Conservation (phyloP, 345 rosid species). For the Syzygium jambos region DNA sequence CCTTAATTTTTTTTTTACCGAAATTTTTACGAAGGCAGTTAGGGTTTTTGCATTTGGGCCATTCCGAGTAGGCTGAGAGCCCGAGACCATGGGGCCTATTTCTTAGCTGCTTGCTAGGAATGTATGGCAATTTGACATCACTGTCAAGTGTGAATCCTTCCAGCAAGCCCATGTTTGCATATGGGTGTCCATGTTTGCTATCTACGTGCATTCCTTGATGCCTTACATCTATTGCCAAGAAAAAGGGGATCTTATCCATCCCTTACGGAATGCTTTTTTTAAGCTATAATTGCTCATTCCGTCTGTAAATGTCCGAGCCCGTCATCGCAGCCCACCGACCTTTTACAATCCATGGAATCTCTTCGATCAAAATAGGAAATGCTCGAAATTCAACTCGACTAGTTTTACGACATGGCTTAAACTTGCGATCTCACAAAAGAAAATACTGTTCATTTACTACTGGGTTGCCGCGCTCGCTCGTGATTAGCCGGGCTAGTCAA, state of each 20-base stretch:
- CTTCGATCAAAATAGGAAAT: background rate
- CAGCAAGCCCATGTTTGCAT: background rate
- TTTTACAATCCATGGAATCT: background rate
- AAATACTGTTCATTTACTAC: background rate
- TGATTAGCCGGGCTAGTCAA: background rate
- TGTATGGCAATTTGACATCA: background rate
- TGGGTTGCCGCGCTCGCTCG: fast-evolving
- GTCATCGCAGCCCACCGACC: background rate
- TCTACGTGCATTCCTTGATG: background rate
- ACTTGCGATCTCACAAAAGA: background rate
- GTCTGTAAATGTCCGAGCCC: background rate
- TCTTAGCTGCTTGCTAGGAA: background rate
- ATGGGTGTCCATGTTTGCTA: too few relatives aligned
- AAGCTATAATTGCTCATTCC: background rate
- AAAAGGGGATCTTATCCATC: background rate
- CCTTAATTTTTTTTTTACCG: background rate
- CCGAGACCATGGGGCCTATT: background rate
- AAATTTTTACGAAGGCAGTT: background rate
- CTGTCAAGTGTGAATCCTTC: background rate
- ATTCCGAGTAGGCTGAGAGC: background rate
- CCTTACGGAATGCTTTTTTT: background rate
- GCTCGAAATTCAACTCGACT: background rate
- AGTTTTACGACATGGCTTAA: too few relatives aligned
- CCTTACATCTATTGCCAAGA: background rate
- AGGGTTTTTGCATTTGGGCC: background rate